Percentiles rank a stretch among this genome's conserved stretches.
phyloP scores from a whole-genome alignment of 164 flowering plant genomes.

The Magnolia kwangsiensis region DNA sequence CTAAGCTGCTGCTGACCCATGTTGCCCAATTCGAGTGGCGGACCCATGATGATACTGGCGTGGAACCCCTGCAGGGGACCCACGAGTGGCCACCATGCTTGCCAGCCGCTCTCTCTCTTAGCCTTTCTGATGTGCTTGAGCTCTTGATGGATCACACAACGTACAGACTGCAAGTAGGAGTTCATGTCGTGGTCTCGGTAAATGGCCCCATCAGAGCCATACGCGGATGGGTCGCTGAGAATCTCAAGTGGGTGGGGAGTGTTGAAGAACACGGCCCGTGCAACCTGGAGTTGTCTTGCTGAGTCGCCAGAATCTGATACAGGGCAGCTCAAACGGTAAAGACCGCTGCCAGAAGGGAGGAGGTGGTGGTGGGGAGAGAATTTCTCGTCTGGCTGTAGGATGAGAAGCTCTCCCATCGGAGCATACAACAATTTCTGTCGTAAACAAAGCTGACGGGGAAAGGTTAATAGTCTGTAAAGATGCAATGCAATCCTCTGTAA shows the following conservation, averaged over 20 bases:
- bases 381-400: constrained; percentile 82
- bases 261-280: constrained; percentile 60
- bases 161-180: constrained; percentile 60
- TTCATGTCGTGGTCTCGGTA: constrained; percentile 85
- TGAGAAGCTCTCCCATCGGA: constrained; percentile 87
- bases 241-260: constrained; percentile 94
- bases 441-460: neutral
- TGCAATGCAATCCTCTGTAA: too few species aligned
- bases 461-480: too few species aligned
- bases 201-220: constrained; percentile 74
- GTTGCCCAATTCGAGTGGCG: constrained; percentile 14
- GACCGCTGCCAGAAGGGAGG: constrained; percentile 88
- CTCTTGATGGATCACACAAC: constrained; percentile 64
- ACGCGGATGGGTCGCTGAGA: constrained; percentile 74
- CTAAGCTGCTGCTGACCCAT: constrained; percentile 27
- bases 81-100: constrained; percentile 69
- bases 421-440: constrained; percentile 67
- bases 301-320: constrained; percentile 29
- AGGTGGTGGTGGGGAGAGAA: constrained; percentile 83
- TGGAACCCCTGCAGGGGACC: constrained; percentile 21
- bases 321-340: constrained; percentile 49
- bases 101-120: constrained; percentile 50
- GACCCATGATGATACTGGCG: constrained; percentile 23
- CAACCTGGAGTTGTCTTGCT: constrained; percentile 57
- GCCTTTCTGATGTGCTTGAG: constrained; percentile 53